These are phyloP conservation scores for Diaporthe longicolla DNA, from an alignment of 2,329 filamentous ascomycete genomes.

Conservation along the genomic window DNA sequence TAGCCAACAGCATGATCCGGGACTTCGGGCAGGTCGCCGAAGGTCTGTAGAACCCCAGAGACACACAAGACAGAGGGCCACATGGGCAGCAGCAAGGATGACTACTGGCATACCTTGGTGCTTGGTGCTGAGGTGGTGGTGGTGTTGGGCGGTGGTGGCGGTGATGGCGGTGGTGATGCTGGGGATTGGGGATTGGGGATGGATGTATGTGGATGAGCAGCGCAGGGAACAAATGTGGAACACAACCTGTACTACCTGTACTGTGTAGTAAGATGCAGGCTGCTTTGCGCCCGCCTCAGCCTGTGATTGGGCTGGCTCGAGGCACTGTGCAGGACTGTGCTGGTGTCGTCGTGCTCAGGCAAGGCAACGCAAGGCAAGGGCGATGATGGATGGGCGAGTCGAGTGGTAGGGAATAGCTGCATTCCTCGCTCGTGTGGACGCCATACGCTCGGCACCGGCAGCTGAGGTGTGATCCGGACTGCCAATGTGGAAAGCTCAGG, in stretches of 20 bases:
- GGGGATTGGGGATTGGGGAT: neutral
- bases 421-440: constrained; percentile 10
- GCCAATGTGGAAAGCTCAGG: neutral
- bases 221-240: constrained; percentile 7
- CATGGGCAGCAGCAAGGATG: constrained; percentile 12
- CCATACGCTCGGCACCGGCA: constrained; percentile 31
- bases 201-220: neutral
- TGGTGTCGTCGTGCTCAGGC: neutral
- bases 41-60: constrained; percentile 7
- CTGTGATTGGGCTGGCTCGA: constrained; percentile 26
- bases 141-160: neutral
- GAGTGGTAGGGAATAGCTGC: constrained; percentile 20
- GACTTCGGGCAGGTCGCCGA: constrained; percentile 31
- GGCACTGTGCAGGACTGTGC: constrained; percentile 40
- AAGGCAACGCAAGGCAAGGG: neutral
- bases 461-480: constrained; percentile 23
- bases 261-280: constrained; percentile 28
- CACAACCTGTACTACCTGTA: no score
- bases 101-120: neutral
- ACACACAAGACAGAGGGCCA: neutral
- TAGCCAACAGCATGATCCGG: constrained; percentile 10
- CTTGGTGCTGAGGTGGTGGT: neutral
- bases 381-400: neutral
- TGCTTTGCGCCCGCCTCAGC: constrained; percentile 35
- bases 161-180: neutral